These are phyloP conservation scores for Picochlorum costavermella DNA, from an alignment of 139 green algal genomes.

Conservation along the genomic window DNA sequence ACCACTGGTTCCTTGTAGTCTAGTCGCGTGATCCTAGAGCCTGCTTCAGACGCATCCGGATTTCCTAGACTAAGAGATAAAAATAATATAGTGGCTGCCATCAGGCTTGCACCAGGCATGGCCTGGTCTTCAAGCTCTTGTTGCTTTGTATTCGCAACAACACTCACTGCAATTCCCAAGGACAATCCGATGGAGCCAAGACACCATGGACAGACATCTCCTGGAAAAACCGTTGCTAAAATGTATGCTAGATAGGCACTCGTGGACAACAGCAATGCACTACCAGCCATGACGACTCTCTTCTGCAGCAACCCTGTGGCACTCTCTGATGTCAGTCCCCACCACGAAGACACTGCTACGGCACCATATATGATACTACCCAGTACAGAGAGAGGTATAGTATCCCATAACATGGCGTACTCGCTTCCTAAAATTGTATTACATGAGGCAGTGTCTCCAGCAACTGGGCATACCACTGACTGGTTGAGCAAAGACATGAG, in stretches of 20 bases:
- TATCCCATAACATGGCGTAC: conserved; percentile 62
- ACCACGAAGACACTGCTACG: conserved; percentile 34
- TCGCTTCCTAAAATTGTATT: conserved; percentile 56
- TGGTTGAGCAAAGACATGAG: conserved; percentile 51
- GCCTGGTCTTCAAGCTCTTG: conserved; percentile 33
- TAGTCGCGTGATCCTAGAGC: not conserved
- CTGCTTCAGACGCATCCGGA: conserved; percentile 14
- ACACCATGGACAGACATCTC: conserved; percentile 59
- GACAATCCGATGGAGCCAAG: conserved; percentile 56
- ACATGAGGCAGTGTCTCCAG: conserved; percentile 42
- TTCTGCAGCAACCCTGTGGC: conserved; percentile 1
- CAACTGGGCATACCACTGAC: conserved; percentile 51
- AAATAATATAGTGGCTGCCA: conserved; percentile 32
- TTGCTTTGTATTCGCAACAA: conserved; percentile 17
- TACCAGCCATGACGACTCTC: conserved; percentile 30
- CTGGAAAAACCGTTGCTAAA: conserved; percentile 52
- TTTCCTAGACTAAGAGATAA: conserved; percentile 28
- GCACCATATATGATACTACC: conserved; percentile 51
- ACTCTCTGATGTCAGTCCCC: conserved; percentile 4
- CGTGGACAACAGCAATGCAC: conserved; percentile 46
- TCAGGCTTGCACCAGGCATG: conserved; percentile 26
- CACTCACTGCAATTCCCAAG: conserved; percentile 19
- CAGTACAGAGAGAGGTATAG: conserved; percentile 50
- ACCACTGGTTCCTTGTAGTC: conserved; percentile 31
- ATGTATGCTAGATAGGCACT: conserved; percentile 67